Evolutionary conservation across 2,329 filamentous ascomycete genomes (phyloP).

Genomic region (Arthrobotrys iridis): DNA sequence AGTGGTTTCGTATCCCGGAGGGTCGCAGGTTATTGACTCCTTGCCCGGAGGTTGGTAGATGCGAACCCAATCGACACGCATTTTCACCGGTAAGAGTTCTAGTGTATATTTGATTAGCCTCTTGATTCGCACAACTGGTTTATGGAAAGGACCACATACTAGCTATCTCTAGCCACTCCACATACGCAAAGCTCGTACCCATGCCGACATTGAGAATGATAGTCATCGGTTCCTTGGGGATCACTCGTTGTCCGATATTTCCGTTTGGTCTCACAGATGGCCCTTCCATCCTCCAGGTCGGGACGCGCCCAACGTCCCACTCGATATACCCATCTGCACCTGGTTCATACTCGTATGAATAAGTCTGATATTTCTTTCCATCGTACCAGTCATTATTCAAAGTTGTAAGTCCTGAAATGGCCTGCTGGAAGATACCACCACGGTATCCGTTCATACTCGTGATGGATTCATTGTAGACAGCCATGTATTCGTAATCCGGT

Average conservation of each 20-base stretch:
- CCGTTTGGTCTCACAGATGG: constrained; percentile 66
- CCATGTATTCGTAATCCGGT: constrained; percentile 70
- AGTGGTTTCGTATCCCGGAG: constrained; percentile 67
- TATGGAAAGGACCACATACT: constrained; percentile 17
- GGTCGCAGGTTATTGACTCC: constrained; percentile 67
- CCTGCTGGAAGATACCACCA: constrained; percentile 69
- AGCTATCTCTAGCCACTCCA: constrained; percentile 61
- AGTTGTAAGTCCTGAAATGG: constrained; percentile 67
- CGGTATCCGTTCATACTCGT: constrained; percentile 67
- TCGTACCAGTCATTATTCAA: constrained; percentile 70
- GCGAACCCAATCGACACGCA: constrained; percentile 68
- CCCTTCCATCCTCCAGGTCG: constrained; percentile 67
- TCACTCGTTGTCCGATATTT: constrained; percentile 64
- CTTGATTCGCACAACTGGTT: neutral
- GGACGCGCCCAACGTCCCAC: constrained; percentile 67
- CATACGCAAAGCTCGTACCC: constrained; percentile 65
- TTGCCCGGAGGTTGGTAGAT: constrained; percentile 67
- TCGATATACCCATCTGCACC: constrained; percentile 65
- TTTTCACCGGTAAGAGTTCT: constrained; percentile 63
- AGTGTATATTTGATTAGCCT: constrained; percentile 7
- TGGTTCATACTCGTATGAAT: constrained; percentile 68
- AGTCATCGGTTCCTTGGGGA: constrained; percentile 68
- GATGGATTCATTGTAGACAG: constrained; percentile 65
- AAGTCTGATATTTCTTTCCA: constrained; percentile 67
- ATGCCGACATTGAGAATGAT: constrained; percentile 68